These are phyloP conservation scores for Podila epicladia DNA, from an alignment of 192 early-diverging fungal genomes.

Conservation along the genomic window DNA sequence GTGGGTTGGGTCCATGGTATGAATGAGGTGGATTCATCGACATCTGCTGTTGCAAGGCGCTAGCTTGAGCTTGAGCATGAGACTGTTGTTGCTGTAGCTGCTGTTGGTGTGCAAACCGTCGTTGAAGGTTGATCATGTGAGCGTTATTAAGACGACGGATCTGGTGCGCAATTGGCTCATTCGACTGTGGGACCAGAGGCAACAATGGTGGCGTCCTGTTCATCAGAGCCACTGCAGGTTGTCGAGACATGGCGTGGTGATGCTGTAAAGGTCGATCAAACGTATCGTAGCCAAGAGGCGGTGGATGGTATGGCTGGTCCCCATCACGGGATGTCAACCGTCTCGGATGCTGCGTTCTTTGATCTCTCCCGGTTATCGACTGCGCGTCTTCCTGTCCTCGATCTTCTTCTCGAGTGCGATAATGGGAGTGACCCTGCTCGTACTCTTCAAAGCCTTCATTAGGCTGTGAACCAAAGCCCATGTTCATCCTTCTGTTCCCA, in stretches of 20 bases:
- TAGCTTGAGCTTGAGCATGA: background rate
- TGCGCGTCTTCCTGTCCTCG: background rate
- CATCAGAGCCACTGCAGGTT: constrained; percentile 13
- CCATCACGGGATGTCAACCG: too few relatives aligned
- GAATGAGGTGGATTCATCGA: background rate
- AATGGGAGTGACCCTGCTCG: constrained; percentile 37
- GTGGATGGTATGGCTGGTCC: background rate
- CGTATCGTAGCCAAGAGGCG: background rate
- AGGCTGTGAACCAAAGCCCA: background rate
- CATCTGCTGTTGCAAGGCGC: background rate
- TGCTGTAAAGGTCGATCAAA: constrained; percentile 2
- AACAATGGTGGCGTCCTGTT: constrained; percentile 22
- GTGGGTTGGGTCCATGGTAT: background rate
- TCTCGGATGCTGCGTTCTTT: too few relatives aligned
- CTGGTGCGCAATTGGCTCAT: constrained; percentile 32
- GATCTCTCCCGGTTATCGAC: too few relatives aligned
- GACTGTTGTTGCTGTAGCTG: constrained; percentile 19
- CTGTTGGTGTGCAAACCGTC: constrained; percentile 27
- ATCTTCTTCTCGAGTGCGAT: constrained; percentile 11
- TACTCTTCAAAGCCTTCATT: constrained; percentile 24
- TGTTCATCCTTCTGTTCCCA: background rate
- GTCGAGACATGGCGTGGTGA: constrained; percentile 1
- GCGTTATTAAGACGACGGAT: constrained; percentile 17
- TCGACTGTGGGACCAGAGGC: constrained; percentile 12
- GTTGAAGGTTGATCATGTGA: constrained; percentile 10